These are phyloP conservation scores for Canavalia gladiata DNA, from an alignment of 306 rosid species.

Conservation along the genomic window DNA sequence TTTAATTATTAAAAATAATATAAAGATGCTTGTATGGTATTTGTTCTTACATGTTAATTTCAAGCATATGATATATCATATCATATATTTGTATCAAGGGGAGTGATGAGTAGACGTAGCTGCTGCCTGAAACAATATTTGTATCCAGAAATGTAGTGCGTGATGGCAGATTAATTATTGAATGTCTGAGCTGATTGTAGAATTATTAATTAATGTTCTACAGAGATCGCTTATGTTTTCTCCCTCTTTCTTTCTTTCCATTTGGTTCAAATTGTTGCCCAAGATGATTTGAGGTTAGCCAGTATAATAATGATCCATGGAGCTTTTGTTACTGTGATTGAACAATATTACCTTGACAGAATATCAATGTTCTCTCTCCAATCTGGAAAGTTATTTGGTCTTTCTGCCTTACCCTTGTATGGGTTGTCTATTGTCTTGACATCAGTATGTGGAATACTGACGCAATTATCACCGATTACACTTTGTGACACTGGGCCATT, in stretches of 20 bases:
- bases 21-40: background rate
- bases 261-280: slow-evolving; percentile 18
- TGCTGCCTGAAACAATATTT: background rate
- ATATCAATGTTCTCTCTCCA: background rate
- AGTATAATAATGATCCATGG: background rate
- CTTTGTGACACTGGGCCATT: background rate
- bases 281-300: background rate
- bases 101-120: background rate
- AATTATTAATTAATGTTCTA: background rate
- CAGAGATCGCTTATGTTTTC: background rate
- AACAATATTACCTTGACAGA: background rate
- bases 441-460: slow-evolving; percentile 13
- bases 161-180: background rate
- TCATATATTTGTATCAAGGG: background rate
- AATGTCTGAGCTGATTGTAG: background rate
- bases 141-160: background rate
- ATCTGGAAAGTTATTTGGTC: background rate
- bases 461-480: background rate
- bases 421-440: background rate
- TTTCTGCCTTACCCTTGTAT: slow-evolving; percentile 3
- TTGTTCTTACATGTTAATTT: background rate
- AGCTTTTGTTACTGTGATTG: slow-evolving; percentile 2
- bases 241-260: background rate
- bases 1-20: too few species aligned
- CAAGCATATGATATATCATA: slow-evolving; percentile 18